Evolutionary conservation across 352 stramenopile species (phyloP).

Genomic region (Globisporangium acanthophoron): DNA sequence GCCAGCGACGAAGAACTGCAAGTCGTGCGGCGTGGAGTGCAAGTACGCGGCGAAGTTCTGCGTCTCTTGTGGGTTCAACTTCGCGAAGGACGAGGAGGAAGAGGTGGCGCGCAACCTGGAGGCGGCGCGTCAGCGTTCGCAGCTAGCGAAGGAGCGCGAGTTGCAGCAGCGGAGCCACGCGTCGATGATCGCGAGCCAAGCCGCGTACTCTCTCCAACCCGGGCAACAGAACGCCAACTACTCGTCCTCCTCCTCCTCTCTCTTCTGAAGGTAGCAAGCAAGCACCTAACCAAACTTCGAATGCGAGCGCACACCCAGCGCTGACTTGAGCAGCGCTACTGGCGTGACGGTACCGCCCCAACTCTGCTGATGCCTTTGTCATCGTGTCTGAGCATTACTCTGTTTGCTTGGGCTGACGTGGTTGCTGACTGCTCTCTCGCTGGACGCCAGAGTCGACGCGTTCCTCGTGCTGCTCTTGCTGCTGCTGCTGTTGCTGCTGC

Average conservation of each 20-base stretch:
- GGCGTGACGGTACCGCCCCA: background rate
- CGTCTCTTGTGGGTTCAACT: conserved; percentile 76
- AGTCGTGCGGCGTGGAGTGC: conserved; percentile 60
- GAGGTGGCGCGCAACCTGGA: conserved; percentile 75
- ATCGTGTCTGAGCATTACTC: background rate
- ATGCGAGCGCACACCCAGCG: background rate
- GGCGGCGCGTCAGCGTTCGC: conserved; percentile 40
- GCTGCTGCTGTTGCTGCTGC: conserved; percentile 10
- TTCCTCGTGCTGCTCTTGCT: conserved; percentile 10
- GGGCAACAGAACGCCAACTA: conserved; percentile 12
- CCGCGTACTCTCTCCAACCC: conserved; percentile 32
- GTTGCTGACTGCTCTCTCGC: conserved; percentile 1
- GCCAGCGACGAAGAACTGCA: conserved; percentile 51
- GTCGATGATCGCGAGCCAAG: conserved; percentile 63
- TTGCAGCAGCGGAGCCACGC: conserved; percentile 60
- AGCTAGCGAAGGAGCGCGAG: conserved; percentile 46
- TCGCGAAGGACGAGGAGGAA: conserved; percentile 67
- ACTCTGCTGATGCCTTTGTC: too few species aligned
- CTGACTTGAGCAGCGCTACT: background rate
- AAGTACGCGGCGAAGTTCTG: conserved; percentile 80
- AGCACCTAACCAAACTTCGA: background rate
- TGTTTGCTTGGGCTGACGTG: conserved; percentile 4
- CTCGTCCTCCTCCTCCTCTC: conserved; percentile 8
- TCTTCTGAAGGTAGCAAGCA: conserved; percentile 2
- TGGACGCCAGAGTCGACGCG: background rate